Conservation (phyloP, 805 yeast genomes). For the Tetrapisispora taiwanensis region DNA sequence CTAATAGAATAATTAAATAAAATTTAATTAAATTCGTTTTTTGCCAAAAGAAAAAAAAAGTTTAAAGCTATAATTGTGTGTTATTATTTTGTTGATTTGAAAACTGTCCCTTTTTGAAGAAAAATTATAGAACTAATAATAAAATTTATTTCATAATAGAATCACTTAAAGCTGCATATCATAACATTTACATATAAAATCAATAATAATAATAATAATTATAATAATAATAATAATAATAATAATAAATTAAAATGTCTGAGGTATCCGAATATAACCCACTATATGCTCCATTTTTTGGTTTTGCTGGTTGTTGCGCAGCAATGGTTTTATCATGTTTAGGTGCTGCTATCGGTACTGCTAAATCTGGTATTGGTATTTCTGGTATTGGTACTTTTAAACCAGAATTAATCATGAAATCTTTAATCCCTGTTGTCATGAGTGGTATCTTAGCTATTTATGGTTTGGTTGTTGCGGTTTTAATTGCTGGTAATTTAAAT, state of each 20-base stretch:
- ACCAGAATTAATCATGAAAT: slow-evolving; percentile 94
- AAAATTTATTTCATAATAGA: too few species aligned
- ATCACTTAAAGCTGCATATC: too few species aligned
- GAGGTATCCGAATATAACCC: slow-evolving; percentile 58
- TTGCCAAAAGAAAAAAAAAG: too few species aligned
- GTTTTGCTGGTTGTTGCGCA: slow-evolving; percentile 93
- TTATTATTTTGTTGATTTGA: too few species aligned
- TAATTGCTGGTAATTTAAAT: slow-evolving; percentile 82
- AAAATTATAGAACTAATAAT: too few species aligned
- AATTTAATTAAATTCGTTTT: too few species aligned
- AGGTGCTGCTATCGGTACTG: slow-evolving; percentile 99
- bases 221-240: too few species aligned
- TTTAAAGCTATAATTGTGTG: too few species aligned
- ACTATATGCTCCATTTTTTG: slow-evolving; percentile 91
- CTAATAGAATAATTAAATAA: too few species aligned
- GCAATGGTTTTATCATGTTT: slow-evolving; percentile 86
- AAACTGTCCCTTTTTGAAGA: too few species aligned
- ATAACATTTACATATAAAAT: too few species aligned
- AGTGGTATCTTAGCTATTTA: slow-evolving; percentile 95
- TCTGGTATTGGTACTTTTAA: slow-evolving; percentile 96
- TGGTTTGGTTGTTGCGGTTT: slow-evolving; percentile 91
- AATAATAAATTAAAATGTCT: neutral
- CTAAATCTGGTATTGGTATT: slow-evolving; percentile 96
- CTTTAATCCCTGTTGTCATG: slow-evolving; percentile 95
- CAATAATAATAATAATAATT: too few species aligned